phyloP scores from a whole-genome alignment of 2,329 filamentous ascomycete species.

The Neonectria hederae region DNA sequence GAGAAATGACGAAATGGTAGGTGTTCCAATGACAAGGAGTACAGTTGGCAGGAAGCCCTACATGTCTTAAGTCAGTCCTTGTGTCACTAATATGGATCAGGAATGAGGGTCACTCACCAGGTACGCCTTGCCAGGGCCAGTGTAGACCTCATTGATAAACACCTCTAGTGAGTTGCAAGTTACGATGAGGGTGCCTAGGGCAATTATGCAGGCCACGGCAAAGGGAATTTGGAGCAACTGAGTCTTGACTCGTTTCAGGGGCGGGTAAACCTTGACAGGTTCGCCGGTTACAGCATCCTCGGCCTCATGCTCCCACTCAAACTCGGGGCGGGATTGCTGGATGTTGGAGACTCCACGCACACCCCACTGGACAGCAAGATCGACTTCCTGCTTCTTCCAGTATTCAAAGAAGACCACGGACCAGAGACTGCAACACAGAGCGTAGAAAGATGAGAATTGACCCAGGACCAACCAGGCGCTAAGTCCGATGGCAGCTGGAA shows the following conservation, averaged over 20 bases:
- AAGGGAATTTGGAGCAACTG: slow-evolving; percentile 89
- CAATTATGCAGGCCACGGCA: slow-evolving; percentile 74
- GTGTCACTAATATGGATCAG: not conserved
- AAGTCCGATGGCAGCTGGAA: slow-evolving; percentile 81
- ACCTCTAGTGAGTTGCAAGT: slow-evolving; percentile 93
- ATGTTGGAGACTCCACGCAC: slow-evolving; percentile 86
- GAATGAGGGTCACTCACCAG: slow-evolving; percentile 64
- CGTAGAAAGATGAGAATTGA: slow-evolving; percentile 84
- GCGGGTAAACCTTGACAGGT: slow-evolving; percentile 77
- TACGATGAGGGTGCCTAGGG: slow-evolving; percentile 84
- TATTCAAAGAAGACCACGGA: slow-evolving; percentile 90
- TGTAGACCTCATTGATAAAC: slow-evolving; percentile 94
- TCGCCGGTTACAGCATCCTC: slow-evolving; percentile 87
- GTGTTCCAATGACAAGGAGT: slow-evolving; percentile 83
- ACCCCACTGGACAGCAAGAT: slow-evolving; percentile 88
- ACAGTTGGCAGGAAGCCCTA: slow-evolving; percentile 89
- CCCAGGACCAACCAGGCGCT: slow-evolving; percentile 84
- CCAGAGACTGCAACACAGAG: slow-evolving; percentile 83
- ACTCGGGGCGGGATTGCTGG: slow-evolving; percentile 80
- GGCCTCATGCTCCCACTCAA: slow-evolving; percentile 79
- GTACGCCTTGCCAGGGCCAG: slow-evolving; percentile 85
- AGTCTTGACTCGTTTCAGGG: slow-evolving; percentile 76
- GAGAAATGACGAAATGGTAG: slow-evolving; percentile 78
- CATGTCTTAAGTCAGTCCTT: slow-evolving; percentile 23
- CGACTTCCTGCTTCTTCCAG: slow-evolving; percentile 93